Conservation (phyloP, 306 rosid species). For the Fragaria ananassa region DNA sequence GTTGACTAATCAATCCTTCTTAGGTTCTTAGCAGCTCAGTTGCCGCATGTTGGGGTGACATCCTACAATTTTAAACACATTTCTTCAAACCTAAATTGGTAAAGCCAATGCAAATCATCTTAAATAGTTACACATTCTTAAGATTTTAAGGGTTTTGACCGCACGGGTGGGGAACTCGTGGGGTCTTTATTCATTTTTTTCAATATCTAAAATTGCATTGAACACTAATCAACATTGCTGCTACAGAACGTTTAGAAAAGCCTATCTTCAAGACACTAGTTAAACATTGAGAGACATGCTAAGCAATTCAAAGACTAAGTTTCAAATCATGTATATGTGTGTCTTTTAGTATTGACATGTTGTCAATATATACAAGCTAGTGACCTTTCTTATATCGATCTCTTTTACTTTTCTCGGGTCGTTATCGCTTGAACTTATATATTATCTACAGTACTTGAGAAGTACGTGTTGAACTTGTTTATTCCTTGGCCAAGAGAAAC, state of each 20-base stretch:
- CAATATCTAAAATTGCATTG: background rate
- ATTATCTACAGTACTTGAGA: too few relatives aligned
- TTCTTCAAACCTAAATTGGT: constrained; percentile 33
- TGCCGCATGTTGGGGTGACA: constrained; percentile 79
- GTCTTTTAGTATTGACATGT: background rate
- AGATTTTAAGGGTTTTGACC: constrained; percentile 56
- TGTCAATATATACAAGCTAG: background rate
- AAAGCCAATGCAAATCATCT: constrained; percentile 29
- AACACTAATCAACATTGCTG: constrained; percentile 23
- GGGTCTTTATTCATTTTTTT: constrained; percentile 15
- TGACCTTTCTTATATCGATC: constrained; percentile 11
- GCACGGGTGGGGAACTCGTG: constrained; percentile 53
- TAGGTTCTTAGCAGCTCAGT: constrained; percentile 42
- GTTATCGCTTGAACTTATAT: background rate
- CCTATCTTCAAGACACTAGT: constrained; percentile 26
- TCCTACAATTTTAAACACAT: constrained; percentile 41
- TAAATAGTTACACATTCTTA: background rate
- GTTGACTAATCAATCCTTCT: constrained; percentile 19
- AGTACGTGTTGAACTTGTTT: background rate
- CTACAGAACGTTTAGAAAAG: constrained; percentile 30
- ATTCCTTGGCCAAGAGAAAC: background rate
- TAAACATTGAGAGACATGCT: constrained; percentile 29
- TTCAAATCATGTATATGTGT: background rate
- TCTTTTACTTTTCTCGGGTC: background rate
- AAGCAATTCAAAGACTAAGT: constrained; percentile 16